These are phyloP conservation scores for Podochytrium sp. DNA, from an alignment of 192 early-diverging fungal species.

Conservation along the genomic window DNA sequence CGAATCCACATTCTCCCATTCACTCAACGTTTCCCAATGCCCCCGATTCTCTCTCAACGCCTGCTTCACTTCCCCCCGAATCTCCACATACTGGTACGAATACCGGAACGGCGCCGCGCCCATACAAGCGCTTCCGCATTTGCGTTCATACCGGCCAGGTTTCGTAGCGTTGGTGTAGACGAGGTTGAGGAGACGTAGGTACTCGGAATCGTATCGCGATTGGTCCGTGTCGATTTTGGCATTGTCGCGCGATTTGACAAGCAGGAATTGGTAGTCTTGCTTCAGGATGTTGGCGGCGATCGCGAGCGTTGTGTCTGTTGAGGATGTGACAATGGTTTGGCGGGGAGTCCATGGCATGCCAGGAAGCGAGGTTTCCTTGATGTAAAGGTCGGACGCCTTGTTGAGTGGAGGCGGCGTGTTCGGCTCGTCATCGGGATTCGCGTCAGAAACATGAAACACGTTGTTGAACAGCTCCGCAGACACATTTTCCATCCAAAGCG, in stretches of 20 bases:
- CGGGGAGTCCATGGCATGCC: constrained; percentile 14
- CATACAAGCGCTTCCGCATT: constrained; percentile 37
- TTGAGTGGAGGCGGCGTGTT: too few relatives aligned
- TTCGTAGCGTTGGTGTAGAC: constrained; percentile 36
- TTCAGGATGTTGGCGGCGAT: not conserved
- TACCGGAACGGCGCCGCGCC: constrained; percentile 39
- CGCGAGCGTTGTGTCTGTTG: not conserved
- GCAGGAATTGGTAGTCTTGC: not conserved
- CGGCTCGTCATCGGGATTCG: too few relatives aligned
- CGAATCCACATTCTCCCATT: constrained; percentile 38
- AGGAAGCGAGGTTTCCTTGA: constrained; percentile 27
- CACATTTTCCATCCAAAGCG: constrained; percentile 10
- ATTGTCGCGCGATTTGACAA: constrained; percentile 10
- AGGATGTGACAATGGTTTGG: constrained; percentile 1
- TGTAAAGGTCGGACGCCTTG: not conserved
- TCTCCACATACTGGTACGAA: constrained; percentile 13
- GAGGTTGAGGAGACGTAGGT: constrained; percentile 8
- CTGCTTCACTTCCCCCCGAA: constrained; percentile 33
- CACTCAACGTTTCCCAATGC: constrained; percentile 26
- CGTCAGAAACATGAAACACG: too few relatives aligned
- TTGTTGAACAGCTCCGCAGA: not conserved
- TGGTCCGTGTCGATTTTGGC: constrained; percentile 15
- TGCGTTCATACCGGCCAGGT: constrained; percentile 31
- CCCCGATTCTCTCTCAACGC: constrained; percentile 24
- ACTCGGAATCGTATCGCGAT: constrained; percentile 30